phyloP scores from a whole-genome alignment of 495 filamentous ascomycete genomes.

The Aspergillus avenaceus region DNA sequence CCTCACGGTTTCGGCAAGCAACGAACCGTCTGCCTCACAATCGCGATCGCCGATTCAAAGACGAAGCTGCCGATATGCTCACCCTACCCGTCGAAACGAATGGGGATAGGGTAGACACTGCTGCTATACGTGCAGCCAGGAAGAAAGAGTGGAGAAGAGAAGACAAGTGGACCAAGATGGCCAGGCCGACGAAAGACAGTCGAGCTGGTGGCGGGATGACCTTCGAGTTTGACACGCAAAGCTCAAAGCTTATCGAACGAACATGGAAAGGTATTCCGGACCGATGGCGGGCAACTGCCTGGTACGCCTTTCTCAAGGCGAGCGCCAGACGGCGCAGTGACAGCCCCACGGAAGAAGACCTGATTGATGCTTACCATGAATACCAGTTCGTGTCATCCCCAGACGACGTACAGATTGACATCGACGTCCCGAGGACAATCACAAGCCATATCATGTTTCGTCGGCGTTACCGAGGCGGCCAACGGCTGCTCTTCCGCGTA shows the following conservation, averaged over 20 bases:
- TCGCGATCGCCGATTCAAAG: constrained; percentile 66
- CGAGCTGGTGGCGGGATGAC: constrained; percentile 74
- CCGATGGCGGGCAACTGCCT: constrained; percentile 88
- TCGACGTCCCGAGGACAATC: constrained; percentile 94
- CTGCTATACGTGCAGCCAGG: constrained; percentile 55
- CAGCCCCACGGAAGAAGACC: constrained; percentile 61
- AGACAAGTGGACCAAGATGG: constrained; percentile 98
- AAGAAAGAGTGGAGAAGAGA: constrained; percentile 79
- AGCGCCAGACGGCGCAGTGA: constrained; percentile 65
- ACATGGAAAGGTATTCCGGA: constrained; percentile 99
- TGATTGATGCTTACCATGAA: constrained; percentile 65
- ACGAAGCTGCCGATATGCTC: constrained; percentile 89
- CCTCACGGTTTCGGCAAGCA: constrained; percentile 54
- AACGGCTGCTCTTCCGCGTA: constrained; percentile 88
- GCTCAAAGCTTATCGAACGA: constrained; percentile 81
- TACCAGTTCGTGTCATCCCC: constrained; percentile 69
- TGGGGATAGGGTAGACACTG: constrained; percentile 49
- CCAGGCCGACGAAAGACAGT: constrained; percentile 54
- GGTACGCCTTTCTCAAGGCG: constrained; percentile 87
- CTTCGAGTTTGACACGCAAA: constrained; percentile 83
- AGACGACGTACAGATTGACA: constrained; percentile 95
- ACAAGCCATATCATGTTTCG: constrained; percentile 98
- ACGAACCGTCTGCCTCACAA: constrained; percentile 76
- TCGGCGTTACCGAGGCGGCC: constrained; percentile 81
- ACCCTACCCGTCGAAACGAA: constrained; percentile 66